Evolutionary conservation across 192 early-diverging fungal genomes (phyloP), one percentile per base, ranked within the genome.

Genomic region (Backusella australiensis): DNA sequence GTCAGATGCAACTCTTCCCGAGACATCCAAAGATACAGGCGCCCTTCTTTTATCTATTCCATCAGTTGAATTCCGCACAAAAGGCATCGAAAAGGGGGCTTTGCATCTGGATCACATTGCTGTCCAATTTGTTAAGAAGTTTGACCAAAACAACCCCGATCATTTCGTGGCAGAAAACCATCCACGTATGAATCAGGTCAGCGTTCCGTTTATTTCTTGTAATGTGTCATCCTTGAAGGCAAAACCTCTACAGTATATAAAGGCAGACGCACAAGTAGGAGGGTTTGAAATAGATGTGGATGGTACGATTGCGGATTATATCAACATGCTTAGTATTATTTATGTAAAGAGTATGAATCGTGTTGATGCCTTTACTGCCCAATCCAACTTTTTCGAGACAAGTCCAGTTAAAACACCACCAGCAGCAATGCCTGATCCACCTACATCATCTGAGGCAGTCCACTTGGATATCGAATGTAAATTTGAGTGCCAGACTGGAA

Each of bases 251-350:
- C 75, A 77, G 19, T 49, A 34, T 12, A 53, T 93, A 8, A 77
- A 75, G 6, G 81, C 90, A n/a, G 78, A 87, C 71, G 88, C 91
- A 1, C 74, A 85, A 4, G 89, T 94, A 3, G 83, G 86, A 46
- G 94, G 94, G 4, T 95, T 95, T 75, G 88, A 92, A 63, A 72
- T 95, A 9, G 90, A 94, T 42, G 77, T 95, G 38, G 91, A 93
- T 70, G 87, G 90, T 12, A 82, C 80, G 14, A 86, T 95, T 71
- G 84, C 91, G 0, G 87, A 88, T 17, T 88, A 93, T 80, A 80
- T 92, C 68, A 91, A 90, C 77, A 84, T 80, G 14, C 82, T 95
- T 8, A 82, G 77, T 15, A 87, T 84, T 17, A 90, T 95, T 21
- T 93, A 92, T 75, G 83, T 85, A 35, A 82, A 78, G 38, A 90